Conservation (phyloP, 768 basidiomycete genomes). For the Plicaturopsis crispa region DNA sequence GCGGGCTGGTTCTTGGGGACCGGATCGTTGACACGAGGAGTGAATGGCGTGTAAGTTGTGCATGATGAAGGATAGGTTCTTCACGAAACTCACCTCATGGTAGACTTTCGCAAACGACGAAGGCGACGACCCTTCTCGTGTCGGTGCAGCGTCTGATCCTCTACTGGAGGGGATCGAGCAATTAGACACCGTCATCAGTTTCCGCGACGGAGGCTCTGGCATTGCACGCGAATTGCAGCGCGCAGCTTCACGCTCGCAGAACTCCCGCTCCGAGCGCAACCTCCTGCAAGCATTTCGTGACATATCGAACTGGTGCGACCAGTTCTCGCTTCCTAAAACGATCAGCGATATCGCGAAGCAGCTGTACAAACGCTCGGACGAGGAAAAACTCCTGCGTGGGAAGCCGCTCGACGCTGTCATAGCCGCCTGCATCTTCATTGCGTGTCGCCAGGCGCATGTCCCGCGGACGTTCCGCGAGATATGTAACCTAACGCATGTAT, state of each 20-base stretch:
- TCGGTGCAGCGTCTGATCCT: slow-evolving; percentile 92
- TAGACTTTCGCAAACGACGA: slow-evolving; percentile 99
- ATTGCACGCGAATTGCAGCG: slow-evolving; percentile 89
- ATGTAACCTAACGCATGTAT: slow-evolving; percentile 86
- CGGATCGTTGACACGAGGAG: slow-evolving; percentile 95
- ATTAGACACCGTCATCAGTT: slow-evolving; percentile 91
- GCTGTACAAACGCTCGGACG: slow-evolving; percentile 94
- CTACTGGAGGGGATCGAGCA: slow-evolving; percentile 92
- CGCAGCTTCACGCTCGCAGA: slow-evolving; percentile 77
- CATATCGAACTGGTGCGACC: slow-evolving; percentile 91
- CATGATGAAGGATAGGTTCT: too few species aligned
- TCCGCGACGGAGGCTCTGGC: slow-evolving; percentile 91
- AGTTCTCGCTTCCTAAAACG: slow-evolving; percentile 87
- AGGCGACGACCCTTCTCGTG: slow-evolving; percentile 99
- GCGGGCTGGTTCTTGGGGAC: slow-evolving; percentile 93
- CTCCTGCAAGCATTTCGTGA: slow-evolving; percentile 85
- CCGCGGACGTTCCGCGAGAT: slow-evolving; percentile 95
- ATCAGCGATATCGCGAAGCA: slow-evolving; percentile 97
- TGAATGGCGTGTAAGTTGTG: slow-evolving; percentile 90
- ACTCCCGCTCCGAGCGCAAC: slow-evolving; percentile 76
- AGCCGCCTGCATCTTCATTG: slow-evolving; percentile 97
- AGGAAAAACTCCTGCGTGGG: slow-evolving; percentile 86
- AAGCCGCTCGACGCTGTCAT: slow-evolving; percentile 92
- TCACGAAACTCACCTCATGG: too few species aligned
- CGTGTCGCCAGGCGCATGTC: slow-evolving; percentile 92